phyloP scores from a whole-genome alignment of 1,139 yeast genomes.

The Debaryomyces psychrophilus region DNA sequence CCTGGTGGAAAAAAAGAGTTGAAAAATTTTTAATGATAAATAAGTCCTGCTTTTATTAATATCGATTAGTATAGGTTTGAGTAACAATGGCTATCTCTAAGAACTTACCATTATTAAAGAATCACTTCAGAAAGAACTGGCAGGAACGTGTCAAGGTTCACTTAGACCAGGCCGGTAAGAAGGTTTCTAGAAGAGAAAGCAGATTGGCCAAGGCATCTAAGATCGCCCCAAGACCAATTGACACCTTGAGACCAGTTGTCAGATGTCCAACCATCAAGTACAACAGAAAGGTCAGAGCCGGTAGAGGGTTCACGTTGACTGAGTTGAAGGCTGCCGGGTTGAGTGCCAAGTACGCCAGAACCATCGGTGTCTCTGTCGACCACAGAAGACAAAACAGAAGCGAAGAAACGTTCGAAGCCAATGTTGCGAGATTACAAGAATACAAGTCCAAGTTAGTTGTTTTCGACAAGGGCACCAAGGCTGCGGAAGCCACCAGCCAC shows the following conservation, averaged over 20 bases:
- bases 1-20: slow-evolving; percentile 1
- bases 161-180: slow-evolving; percentile 99
- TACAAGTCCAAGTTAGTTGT: slow-evolving; percentile 94
- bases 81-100: slow-evolving; percentile 81
- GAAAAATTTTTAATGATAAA: slow-evolving; percentile 4
- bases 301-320: slow-evolving; percentile 98
- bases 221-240: slow-evolving; percentile 98
- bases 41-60: slow-evolving; percentile 4
- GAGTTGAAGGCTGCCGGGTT: slow-evolving; percentile 98
- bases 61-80: slow-evolving; percentile 10
- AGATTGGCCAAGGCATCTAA: slow-evolving; percentile 94
- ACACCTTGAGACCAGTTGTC: slow-evolving; percentile 94
- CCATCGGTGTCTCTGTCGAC: slow-evolving; percentile 98
- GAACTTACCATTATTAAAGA: slow-evolving; percentile 96
- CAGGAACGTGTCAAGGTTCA: slow-evolving; percentile 99
- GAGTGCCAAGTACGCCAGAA: slow-evolving; percentile 94
- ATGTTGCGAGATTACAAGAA: slow-evolving; percentile 95
- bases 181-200: slow-evolving; percentile 93
- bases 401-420: slow-evolving; percentile 90
- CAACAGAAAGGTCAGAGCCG: slow-evolving; percentile 99
- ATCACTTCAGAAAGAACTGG: slow-evolving; percentile 99
- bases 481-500: slow-evolving; percentile 69
- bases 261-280: slow-evolving; percentile 98
- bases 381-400: slow-evolving; percentile 99
- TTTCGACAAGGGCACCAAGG: slow-evolving; percentile 86